A percentile compares a stretch with the other conserved stretches of the same genome.
Evolutionary conservation across 1,139 yeast species (phyloP).

Genomic region (Debaryomyces sp.): DNA sequence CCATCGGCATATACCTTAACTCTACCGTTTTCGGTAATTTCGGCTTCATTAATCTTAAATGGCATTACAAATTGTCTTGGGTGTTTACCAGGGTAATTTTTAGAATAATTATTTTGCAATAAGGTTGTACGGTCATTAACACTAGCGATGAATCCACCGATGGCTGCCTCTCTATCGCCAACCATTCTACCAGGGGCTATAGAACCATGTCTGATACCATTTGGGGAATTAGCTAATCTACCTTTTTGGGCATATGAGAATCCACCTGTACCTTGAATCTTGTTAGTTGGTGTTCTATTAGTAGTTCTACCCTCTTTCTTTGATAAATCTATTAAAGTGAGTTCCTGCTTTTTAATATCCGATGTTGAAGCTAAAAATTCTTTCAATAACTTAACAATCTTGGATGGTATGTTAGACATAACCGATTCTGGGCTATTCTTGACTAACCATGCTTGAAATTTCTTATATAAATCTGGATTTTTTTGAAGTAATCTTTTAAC

Average conservation of each 20-base stretch:
- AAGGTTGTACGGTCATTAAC: conserved; percentile 40
- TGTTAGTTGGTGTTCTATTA: conserved; percentile 15
- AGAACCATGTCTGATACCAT: conserved; percentile 63
- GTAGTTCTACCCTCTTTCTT: conserved; percentile 18
- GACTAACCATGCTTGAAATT: conserved; percentile 38
- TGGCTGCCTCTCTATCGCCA: conserved; percentile 57
- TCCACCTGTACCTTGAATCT: conserved; percentile 71
- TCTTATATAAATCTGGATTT: conserved; percentile 36
- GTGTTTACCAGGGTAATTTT: conserved; percentile 46
- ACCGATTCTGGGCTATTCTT: conserved; percentile 39
- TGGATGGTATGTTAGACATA: conserved; percentile 21
- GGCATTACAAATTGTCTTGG: conserved; percentile 50
- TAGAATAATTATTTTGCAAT: conserved; percentile 45
- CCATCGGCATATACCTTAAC: conserved; percentile 45
- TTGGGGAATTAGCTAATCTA: conserved; percentile 70
- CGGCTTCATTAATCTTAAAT: conserved; percentile 45
- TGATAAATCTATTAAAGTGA: conserved; percentile 25
- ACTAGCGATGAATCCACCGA: conserved; percentile 72
- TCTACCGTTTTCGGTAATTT: conserved; percentile 38
- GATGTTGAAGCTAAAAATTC: conserved; percentile 27
- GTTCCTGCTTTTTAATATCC: conserved; percentile 22
- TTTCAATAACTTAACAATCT: conserved; percentile 26
- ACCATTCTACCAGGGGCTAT: conserved; percentile 75
- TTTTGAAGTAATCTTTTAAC: conserved; percentile 30
- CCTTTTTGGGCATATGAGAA: conserved; percentile 73